Evolutionary conservation across 208 protist genomes (phyloP).

Genomic region (Crithidia bombi): DNA sequence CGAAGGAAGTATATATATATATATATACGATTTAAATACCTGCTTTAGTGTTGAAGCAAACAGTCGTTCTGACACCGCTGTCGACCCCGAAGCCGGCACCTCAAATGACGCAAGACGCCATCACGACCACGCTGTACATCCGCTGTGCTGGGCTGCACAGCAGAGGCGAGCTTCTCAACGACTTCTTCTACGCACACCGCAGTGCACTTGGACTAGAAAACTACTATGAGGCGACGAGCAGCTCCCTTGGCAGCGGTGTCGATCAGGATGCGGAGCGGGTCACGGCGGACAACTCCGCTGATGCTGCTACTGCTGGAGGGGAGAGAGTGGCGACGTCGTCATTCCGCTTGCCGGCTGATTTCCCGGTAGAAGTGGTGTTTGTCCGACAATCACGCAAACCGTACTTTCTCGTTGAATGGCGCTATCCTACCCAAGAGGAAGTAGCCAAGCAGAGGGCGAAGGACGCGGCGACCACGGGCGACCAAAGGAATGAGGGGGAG

Average conservation of each 20-base stretch:
- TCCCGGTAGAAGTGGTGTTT: conserved; percentile 77
- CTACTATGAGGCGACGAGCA: conserved; percentile 35
- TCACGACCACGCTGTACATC: conserved; percentile 63
- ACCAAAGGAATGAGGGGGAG: conserved; percentile 1
- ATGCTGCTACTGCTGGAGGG: background rate
- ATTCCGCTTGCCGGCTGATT: conserved; percentile 37
- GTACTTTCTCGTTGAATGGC: conserved; percentile 85
- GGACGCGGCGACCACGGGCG: background rate
- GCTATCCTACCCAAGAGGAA: conserved; percentile 52
- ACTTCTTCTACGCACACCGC: conserved; percentile 63
- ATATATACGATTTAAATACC: too few species aligned
- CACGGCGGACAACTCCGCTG: too few species aligned
- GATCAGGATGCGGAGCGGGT: conserved; percentile 3
- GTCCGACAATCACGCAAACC: conserved; percentile 71
- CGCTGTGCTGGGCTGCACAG: conserved; percentile 57
- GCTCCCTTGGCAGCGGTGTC: background rate
- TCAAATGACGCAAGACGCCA: conserved; percentile 5
- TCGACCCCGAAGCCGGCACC: too few species aligned
- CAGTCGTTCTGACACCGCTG: background rate
- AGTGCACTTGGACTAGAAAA: conserved; percentile 40
- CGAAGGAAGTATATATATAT: too few species aligned
- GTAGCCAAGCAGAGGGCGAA: conserved; percentile 25
- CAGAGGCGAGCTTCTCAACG: conserved; percentile 76
- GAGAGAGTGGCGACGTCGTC: conserved; percentile 7
- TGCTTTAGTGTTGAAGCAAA: background rate